These are phyloP conservation scores for Mycocentrospora acerina DNA, from an alignment of 2,329 filamentous ascomycete species.

Conservation along the genomic window DNA sequence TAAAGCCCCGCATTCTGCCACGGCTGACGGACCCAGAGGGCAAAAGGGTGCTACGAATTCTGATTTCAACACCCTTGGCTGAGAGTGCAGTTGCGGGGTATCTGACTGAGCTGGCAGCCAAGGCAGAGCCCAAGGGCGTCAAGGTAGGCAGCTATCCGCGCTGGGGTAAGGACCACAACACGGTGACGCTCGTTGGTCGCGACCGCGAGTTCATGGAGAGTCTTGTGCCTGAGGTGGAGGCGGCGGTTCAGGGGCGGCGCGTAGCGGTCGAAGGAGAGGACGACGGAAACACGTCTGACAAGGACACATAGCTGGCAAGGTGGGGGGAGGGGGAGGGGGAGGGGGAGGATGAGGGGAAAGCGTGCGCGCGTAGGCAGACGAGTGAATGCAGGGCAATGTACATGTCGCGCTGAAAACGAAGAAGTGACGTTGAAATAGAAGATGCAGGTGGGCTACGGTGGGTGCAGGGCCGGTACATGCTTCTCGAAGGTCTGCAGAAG, in stretches of 20 bases:
- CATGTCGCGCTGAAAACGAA: not conserved
- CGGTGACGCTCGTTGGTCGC: conserved; percentile 80
- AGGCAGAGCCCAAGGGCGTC: conserved; percentile 72
- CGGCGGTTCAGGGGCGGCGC: conserved; percentile 71
- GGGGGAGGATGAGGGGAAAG: not conserved
- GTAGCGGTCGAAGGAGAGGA: conserved; percentile 68
- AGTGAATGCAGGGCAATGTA: not conserved
- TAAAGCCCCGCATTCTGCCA: conserved; percentile 71
- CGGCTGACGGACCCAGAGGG: conserved; percentile 76
- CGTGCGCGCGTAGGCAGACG: not conserved
- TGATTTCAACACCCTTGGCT: conserved; percentile 83
- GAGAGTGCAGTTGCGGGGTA: conserved; percentile 86
- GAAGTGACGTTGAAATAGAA: conserved; percentile 23
- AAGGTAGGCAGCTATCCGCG: conserved; percentile 96
- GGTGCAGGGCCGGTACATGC: conserved; percentile 12
- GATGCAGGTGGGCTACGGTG: conserved; percentile 10
- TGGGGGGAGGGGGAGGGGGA: conserved; percentile 26
- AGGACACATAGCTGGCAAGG: conserved; percentile 34
- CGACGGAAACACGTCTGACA: conserved; percentile 44
- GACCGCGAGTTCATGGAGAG: conserved; percentile 77
- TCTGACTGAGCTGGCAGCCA: conserved; percentile 74
- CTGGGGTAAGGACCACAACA: conserved; percentile 86
- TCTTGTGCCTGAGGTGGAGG: conserved; percentile 74
- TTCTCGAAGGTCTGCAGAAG: conserved; percentile 35
- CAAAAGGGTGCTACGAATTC: conserved; percentile 73